Evolutionary conservation across 805 yeast species (phyloP).

Genomic region (Candida palmyrensis): DNA sequence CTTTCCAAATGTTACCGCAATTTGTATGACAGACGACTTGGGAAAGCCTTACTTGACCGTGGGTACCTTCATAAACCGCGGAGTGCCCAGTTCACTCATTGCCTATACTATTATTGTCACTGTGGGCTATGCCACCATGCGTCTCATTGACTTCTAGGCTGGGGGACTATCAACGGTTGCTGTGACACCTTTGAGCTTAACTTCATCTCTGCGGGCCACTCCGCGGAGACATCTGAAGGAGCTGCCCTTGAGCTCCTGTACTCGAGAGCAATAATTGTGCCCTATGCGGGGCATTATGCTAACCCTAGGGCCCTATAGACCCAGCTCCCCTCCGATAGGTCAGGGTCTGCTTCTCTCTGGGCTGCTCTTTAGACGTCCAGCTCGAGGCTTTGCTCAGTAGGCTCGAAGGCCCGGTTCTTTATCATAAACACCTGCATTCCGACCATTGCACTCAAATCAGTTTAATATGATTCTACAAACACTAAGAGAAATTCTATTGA

Average conservation of each 20-base stretch:
- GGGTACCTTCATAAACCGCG: conserved; percentile 78
- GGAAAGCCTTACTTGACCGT: conserved; percentile 90
- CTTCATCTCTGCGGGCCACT: too few relatives aligned
- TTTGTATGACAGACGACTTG: conserved; percentile 87
- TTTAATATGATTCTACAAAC: too few relatives aligned
- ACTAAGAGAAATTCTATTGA: too few relatives aligned
- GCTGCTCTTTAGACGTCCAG: too few relatives aligned
- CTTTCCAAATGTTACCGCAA: conserved; percentile 96
- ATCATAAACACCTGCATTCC: too few relatives aligned
- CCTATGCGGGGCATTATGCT: neutral
- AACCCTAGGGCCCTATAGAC: too few relatives aligned
- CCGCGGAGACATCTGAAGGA: too few relatives aligned
- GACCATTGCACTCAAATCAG: too few relatives aligned
- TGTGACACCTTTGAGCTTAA: neutral
- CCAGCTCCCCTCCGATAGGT: too few relatives aligned
- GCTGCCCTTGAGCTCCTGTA: neutral
- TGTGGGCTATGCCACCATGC: conserved; percentile 74
- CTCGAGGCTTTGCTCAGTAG: too few relatives aligned
- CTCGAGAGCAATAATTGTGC: neutral
- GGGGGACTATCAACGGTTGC: neutral
- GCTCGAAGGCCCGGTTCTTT: too few relatives aligned
- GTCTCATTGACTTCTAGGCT: conserved; percentile 25
- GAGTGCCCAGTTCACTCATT: conserved; percentile 81
- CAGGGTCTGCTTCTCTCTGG: too few relatives aligned
- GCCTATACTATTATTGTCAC: conserved; percentile 70